Evolutionary conservation across 2,329 filamentous ascomycete genomes (phyloP), one percentile per base, ranked within the genome.

Genomic region (Moelleriella libera): DNA sequence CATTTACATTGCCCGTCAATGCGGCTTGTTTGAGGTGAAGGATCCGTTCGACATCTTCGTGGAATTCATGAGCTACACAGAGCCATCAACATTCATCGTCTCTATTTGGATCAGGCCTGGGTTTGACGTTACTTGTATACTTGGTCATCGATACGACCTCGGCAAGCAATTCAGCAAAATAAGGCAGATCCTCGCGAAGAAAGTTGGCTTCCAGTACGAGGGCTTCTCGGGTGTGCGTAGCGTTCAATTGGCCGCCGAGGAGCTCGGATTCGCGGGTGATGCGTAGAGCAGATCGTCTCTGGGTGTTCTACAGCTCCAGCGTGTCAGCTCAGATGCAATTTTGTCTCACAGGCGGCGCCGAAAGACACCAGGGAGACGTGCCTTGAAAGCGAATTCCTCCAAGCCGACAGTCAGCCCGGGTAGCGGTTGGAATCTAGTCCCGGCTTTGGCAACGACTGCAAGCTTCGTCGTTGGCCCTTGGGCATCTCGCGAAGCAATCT

Each of bases 351-450:
- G 45, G 29, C 31, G 14, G 28, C n/a, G 39, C 30, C 34, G 48
- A 45, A 45, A 39, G 46, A 51, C 55, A 47, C 31, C 37, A 29
- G 32, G 28, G 30, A 34, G 43, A 34, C 54, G 44, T 49, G 88
- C 92, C 86, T 94, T 94, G 81, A 96, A 98, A 55, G 94, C 90
- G 73, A 94, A 98, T 67, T 88, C 85, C 73, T 92, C 85, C 56
- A 98, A 78, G 50, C 85, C 90, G 63, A 89, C 84, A 54, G 90
- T 84, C 67, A 96, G 77, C 55, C 92, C 92, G 53, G 92, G 92
- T 56, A 85, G 76, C 54, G 86, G 79, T 74, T 98, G 83, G 69
- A 90, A 97, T 68, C 92, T 78, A 54, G 90, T 94, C 61, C 92
- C 92, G 53, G 88, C 92, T 76, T 94, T 95, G 57, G 89, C 81